Evolutionary conservation across 345 rosid genomes (phyloP).

Genomic region (Lepidium aucheri): DNA sequence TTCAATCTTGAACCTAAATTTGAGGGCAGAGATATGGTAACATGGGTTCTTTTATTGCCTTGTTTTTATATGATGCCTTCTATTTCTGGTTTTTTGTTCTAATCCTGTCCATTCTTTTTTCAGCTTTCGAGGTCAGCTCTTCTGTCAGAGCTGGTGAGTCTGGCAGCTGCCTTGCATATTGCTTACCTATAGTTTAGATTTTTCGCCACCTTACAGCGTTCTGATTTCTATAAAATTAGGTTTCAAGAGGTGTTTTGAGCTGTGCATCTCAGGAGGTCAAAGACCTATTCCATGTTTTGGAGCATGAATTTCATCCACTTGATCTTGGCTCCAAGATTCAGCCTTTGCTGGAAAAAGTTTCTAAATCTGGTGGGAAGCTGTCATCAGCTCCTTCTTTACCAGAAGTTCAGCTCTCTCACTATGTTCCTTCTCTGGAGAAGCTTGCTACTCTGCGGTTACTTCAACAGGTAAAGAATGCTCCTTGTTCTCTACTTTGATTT

Average conservation of each 20-base stretch:
- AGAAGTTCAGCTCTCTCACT: conserved; percentile 76
- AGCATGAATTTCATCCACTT: conserved; percentile 79
- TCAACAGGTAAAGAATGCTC: conserved; percentile 55
- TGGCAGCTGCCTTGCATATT: conserved; percentile 3
- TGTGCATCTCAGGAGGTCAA: conserved; percentile 97
- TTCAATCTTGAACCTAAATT: conserved; percentile 78
- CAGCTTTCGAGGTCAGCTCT: conserved; percentile 92
- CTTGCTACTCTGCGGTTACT: conserved; percentile 84
- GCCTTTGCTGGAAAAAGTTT: conserved; percentile 64
- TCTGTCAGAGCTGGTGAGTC: conserved; percentile 80
- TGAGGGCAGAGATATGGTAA: conserved; percentile 91
- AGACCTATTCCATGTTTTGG: conserved; percentile 84
- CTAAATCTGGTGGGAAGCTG: conserved; percentile 87
- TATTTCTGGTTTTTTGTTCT: conserved; percentile 10
- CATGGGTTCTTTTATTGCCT: background rate
- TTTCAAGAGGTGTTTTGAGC: conserved; percentile 78
- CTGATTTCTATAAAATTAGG: conserved; percentile 36
- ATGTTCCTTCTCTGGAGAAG: conserved; percentile 79
- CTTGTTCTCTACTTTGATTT: background rate
- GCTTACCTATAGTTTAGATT: conserved; percentile 8
- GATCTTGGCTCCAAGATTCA: conserved; percentile 78
- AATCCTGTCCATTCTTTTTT: background rate
- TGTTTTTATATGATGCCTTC: background rate
- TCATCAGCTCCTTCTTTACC: conserved; percentile 86
- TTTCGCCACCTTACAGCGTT: background rate